These are phyloP conservation scores for Wickerhamiella dianesei DNA, from an alignment of 805 yeast genomes.

Conservation along the genomic window DNA sequence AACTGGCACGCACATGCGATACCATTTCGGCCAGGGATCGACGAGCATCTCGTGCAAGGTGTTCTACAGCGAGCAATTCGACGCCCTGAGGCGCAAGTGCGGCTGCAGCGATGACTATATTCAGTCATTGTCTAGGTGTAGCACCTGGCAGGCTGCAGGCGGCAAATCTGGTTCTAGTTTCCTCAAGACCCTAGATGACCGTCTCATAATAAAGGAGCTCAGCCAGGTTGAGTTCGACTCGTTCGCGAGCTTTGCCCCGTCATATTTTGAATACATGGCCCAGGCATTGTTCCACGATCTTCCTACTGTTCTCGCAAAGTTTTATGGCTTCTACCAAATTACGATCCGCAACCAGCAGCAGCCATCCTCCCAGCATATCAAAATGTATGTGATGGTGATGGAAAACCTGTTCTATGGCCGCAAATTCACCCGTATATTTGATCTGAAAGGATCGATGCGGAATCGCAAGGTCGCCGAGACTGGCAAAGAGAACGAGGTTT, in stretches of 20 bases:
- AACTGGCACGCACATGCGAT: conserved; percentile 80
- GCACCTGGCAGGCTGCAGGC: conserved; percentile 91
- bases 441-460: conserved; percentile 94
- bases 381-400: conserved; percentile 88
- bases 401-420: conserved; percentile 83
- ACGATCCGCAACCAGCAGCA: conserved; percentile 73
- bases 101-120: conserved; percentile 61
- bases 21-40: conserved; percentile 77
- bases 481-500: conserved; percentile 86
- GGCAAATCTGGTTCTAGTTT: conserved; percentile 96
- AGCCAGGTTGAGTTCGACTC: conserved; percentile 84
- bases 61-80: conserved; percentile 92
- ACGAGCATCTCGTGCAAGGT: conserved; percentile 83
- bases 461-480: conserved; percentile 95
- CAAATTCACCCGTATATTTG: conserved; percentile 76
- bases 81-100: conserved; percentile 78
- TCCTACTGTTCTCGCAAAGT: conserved; percentile 87
- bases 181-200: conserved; percentile 77
- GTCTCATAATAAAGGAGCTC: conserved; percentile 79
- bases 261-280: conserved; percentile 89
- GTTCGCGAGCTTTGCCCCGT: conserved; percentile 89
- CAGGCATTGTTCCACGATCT: conserved; percentile 90
- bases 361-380: conserved; percentile 27
- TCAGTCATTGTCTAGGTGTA: conserved; percentile 83
- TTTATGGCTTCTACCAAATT: conserved; percentile 91